Conservation (phyloP, 2,329 filamentous ascomycete species). For the Beauveria brongniartii region DNA sequence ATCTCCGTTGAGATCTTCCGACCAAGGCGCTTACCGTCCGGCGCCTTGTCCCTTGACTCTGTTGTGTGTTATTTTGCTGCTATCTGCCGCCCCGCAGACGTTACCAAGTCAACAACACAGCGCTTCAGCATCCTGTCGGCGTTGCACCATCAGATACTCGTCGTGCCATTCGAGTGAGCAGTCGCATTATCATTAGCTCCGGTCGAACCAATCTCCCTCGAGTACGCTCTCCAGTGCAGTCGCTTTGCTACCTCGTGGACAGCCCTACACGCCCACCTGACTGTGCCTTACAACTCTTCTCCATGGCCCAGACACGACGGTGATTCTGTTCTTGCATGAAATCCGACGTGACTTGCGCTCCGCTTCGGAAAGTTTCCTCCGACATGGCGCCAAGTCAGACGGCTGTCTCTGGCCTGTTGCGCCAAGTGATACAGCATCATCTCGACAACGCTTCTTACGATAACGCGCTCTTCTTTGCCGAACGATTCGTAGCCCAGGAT, state of each 20-base stretch:
- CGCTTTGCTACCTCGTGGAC: background rate
- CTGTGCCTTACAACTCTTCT: background rate
- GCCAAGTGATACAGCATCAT: constrained; percentile 56
- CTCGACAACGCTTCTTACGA: constrained; percentile 85
- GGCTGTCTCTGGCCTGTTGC: constrained; percentile 43
- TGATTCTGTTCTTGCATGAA: background rate
- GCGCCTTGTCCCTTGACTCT: background rate
- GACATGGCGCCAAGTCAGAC: constrained; percentile 46
- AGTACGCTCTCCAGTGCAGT: background rate
- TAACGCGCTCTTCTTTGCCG: constrained; percentile 90
- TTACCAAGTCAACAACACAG: background rate
- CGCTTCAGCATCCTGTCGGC: background rate
- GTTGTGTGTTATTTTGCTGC: constrained; percentile 8
- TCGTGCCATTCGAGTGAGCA: background rate
- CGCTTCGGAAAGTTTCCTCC: constrained; percentile 1
- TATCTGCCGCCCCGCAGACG: constrained; percentile 3
- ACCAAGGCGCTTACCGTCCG: background rate
- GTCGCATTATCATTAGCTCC: background rate
- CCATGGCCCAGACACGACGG: constrained; percentile 6
- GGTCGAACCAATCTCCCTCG: background rate
- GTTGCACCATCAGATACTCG: background rate
- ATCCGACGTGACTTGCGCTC: background rate
- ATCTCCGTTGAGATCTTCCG: background rate
- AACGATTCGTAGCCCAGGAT: constrained; percentile 78
- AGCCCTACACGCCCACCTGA: background rate